Base-by-base conservation (phyloP, 1,284 basidiomycete genomes). In the Rhodofomes roseus region DNA sequence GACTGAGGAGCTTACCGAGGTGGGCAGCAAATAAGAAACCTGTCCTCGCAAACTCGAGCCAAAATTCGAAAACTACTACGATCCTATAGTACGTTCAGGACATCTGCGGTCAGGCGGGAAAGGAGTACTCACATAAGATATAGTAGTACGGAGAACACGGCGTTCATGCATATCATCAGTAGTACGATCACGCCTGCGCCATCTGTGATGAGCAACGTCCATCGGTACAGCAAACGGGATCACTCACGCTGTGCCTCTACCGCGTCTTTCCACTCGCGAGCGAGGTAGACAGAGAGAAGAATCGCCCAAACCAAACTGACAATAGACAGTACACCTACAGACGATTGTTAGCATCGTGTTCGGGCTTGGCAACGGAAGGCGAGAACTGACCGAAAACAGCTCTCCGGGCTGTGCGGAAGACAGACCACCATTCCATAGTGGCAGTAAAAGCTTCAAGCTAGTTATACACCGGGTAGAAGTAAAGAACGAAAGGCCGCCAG, bases 111-210 rank as follows among this genome's bases (percentile, higher is more conserved):
- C 37, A 14, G 39, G 25, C 6, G 54, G 31, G 25, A 36, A 22
- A 43, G 20, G 9, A 39, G 37, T 4, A 59, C 77, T 64, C 63
- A 82, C 82, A 83, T 81, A 54, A 83, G 69, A 64, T 81, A 81
- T 44, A 80, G 63, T 43, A 80, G 65, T 27, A 83, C 66, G 3
- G 77, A 70, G 6, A 77, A 76, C 56, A 79, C 58, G 2, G 66
- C 71, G 58, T 81, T 72, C 22, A 76, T 66, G 12, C 61, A 65
- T 29, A 78, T 71, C 25, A 79, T 66, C 11, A 68, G 61, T 12
- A 78, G 65, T 39, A 79, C 65, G 56, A 80, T 72, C 20, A 68
- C 67, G 51, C 78, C 81, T 82, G 61, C 36, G 27, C 34, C 25
- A 31, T 58, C 39, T 36, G 27, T 43, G 20, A 57, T 57, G 11